These are phyloP conservation scores for Xylariaceae sp. DNA, from an alignment of 2,329 filamentous ascomycete genomes.

Conservation along the genomic window DNA sequence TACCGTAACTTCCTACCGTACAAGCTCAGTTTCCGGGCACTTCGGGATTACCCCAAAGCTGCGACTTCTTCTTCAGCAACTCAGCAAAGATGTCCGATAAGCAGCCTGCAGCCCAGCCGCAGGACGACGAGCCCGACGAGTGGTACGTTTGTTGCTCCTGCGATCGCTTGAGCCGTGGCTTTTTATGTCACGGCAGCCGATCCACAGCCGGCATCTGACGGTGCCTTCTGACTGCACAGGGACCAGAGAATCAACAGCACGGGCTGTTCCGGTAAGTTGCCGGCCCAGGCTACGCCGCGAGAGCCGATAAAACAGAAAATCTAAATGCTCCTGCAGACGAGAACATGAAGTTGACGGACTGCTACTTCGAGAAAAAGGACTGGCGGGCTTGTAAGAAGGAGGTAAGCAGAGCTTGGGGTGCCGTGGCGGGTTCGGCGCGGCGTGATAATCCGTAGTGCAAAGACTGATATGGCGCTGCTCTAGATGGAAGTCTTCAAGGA, in stretches of 20 bases:
- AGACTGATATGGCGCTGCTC: not conserved
- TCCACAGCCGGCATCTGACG: slow-evolving; percentile 7
- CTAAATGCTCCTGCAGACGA: slow-evolving; percentile 61
- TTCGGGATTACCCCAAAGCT: no score
- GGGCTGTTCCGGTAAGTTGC: slow-evolving; percentile 67
- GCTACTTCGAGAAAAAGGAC: slow-evolving; percentile 92
- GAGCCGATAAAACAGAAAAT: not conserved
- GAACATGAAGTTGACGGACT: slow-evolving; percentile 86
- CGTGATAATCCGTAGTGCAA: no score
- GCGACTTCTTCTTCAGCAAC: no score
- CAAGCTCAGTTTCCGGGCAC: no score
- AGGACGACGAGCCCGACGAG: slow-evolving; percentile 88
- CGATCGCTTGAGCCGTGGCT: no score
- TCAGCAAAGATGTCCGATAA: slow-evolving; percentile 46
- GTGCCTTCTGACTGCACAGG: slow-evolving; percentile 50
- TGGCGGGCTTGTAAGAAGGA: slow-evolving; percentile 85
- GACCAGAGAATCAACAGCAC: slow-evolving; percentile 97
- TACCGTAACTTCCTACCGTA: no score
- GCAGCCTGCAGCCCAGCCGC: no score
- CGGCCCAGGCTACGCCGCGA: slow-evolving; percentile 1
- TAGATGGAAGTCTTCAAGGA: slow-evolving; percentile 86
- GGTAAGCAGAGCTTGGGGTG: slow-evolving; percentile 46
- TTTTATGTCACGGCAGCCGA: no score
- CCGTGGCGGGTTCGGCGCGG: no score
- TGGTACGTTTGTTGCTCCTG: no score